Base-by-base conservation (phyloP, 768 basidiomycete species). In the Tulasnella sp. region DNA sequence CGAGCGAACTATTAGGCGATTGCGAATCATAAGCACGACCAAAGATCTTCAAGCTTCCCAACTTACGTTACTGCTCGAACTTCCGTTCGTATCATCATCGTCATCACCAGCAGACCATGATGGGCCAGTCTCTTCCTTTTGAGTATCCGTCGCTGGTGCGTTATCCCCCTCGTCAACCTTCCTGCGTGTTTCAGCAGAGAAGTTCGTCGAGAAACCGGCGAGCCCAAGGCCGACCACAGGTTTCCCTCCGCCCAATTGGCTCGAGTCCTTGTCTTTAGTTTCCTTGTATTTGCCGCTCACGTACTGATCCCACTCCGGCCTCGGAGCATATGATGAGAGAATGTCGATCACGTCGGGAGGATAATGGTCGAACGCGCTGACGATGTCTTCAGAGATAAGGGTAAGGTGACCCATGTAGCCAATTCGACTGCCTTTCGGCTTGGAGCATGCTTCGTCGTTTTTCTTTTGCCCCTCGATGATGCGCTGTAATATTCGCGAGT, bases 371-470 rank as follows among this genome's bases (percentile, higher is more conserved):
- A 99, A 88, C 11, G 96, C 93, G 77, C 90, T 90, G 83, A 98
- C 91, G 26, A 98, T 91, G 82, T 99, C 97, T 84, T 98, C 98
- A 0, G 96, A 92, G 81, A 99, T 95, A 80, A 98, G 90, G 16
- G 93, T 93, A 20, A 99, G 88, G 83, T 99, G 96, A 0, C 97
- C 97, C 97, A 99, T 99, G 85, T 94, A 97, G 3, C 96, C 96
- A 61, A 97, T 84, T 39, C 96, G 90, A 46, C 92, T 88, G 29
- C 92, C 90, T 81, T 93, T 92, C 11, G 91, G 90, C 83, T 91
- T 91, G 61, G 88, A 83, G 80, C 89, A 88, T 83, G 93, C 91
- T 13, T 84, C 83, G 82, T 96, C 94, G 83, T 97, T 97, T 75
- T 86, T 84, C 80, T 87, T 88, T 82, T 98, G 94, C 0, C 93